Percentiles rank a stretch among this genome's conserved stretches.
These are phyloP conservation scores for Amylocarpus encephaloides DNA, from an alignment of 2,329 filamentous ascomycete species.

Conservation along the genomic window DNA sequence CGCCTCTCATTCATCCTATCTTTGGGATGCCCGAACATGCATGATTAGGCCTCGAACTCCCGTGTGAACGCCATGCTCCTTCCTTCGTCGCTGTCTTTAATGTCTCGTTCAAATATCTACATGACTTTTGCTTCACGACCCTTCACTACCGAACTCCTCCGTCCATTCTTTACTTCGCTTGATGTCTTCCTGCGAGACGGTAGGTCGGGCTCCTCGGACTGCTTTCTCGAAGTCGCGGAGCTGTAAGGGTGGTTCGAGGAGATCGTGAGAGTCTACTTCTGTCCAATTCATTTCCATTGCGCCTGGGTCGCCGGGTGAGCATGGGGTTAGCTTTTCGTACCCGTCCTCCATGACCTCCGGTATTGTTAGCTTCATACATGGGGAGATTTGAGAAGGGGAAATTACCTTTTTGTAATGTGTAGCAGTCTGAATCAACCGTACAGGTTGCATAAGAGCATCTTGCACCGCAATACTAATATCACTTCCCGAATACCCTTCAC, in stretches of 20 bases:
- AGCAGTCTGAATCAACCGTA: constrained; percentile 92
- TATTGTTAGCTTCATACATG: not conserved
- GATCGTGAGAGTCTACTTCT: constrained; percentile 72
- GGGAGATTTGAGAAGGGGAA: not conserved
- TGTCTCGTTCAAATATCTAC: not conserved
- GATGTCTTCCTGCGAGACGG: constrained; percentile 82
- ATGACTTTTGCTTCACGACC: constrained; percentile 33
- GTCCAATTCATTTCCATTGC: constrained; percentile 94
- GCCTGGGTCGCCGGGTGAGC: constrained; percentile 81
- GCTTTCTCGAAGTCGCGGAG: constrained; percentile 93
- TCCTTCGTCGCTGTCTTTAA: constrained; percentile 1
- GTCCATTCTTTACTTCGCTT: constrained; percentile 88
- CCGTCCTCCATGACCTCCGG: constrained; percentile 63
- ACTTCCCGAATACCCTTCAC: constrained; percentile 91
- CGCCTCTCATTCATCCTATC: not conserved
- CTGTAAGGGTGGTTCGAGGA: constrained; percentile 79
- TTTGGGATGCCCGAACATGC: too few relatives aligned
- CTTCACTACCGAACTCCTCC: constrained; percentile 90
- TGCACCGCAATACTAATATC: constrained; percentile 96
- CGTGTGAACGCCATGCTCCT: constrained; percentile 12
- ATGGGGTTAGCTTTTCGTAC: constrained; percentile 70
- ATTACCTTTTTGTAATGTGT: constrained; percentile 92
- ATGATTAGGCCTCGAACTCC: constrained; percentile 8
- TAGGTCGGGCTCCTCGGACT: constrained; percentile 80
- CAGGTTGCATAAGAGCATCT: constrained; percentile 93